Conservation (phyloP, 2,329 filamentous ascomycete genomes). For the Pezicula radicicola region DNA sequence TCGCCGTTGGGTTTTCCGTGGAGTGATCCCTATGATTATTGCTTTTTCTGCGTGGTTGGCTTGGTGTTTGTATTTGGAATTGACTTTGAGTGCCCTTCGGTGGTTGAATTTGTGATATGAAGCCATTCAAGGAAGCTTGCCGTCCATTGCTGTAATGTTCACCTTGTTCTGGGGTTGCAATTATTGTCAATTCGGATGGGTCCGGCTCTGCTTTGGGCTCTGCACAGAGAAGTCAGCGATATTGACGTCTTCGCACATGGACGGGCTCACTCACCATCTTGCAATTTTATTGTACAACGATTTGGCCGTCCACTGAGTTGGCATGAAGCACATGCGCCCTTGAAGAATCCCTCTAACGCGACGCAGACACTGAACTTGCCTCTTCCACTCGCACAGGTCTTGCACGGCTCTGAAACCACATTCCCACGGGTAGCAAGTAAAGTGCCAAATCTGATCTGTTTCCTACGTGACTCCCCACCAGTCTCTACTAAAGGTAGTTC, state of each 20-base stretch:
- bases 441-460: constrained; percentile 29
- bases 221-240: neutral
- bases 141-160: neutral
- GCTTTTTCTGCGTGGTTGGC: neutral
- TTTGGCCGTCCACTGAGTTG: constrained; percentile 28
- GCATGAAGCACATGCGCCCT: constrained; percentile 29
- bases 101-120: neutral
- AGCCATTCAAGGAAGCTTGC: neutral
- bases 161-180: neutral
- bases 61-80: neutral
- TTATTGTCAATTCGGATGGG: neutral
- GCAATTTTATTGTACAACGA: constrained; percentile 27
- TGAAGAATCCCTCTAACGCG: constrained; percentile 29
- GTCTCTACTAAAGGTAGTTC: constrained; percentile 27
- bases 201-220: neutral
- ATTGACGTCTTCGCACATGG: neutral
- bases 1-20: constrained; percentile 11
- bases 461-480: constrained; percentile 27
- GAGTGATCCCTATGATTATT: neutral
- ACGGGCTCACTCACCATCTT: constrained; percentile 22
- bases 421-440: constrained; percentile 27
- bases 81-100: neutral
- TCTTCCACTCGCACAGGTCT: constrained; percentile 26
- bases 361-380: constrained; percentile 29
- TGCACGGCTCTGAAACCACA: constrained; percentile 20